phyloP scores from a whole-genome alignment of 1,139 yeast genomes.

The Protomyces pachydermus region DNA sequence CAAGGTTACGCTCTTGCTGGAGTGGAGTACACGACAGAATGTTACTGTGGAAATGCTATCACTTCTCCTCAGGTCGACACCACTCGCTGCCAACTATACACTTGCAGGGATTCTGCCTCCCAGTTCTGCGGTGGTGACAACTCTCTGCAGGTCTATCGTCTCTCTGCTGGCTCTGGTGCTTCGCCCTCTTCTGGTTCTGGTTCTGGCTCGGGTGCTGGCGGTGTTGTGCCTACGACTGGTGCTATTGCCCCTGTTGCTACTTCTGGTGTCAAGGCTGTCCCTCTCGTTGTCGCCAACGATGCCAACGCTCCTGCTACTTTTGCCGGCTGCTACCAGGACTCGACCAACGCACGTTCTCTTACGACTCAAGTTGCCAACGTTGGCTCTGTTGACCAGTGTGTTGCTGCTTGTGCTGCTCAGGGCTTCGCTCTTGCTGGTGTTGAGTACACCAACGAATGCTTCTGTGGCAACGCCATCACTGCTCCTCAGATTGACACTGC shows the following conservation, averaged over 20 bases:
- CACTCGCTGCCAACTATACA: slow-evolving; percentile 4
- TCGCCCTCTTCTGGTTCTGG: slow-evolving; percentile 1
- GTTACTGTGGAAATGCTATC: slow-evolving; percentile 15
- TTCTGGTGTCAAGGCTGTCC: slow-evolving; percentile 44
- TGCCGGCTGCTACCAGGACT: neutral
- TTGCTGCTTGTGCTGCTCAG: slow-evolving; percentile 9
- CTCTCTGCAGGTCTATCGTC: slow-evolving; percentile 11
- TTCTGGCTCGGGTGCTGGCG: no score
- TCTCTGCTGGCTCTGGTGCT: slow-evolving; percentile 3
- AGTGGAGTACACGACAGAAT: neutral
- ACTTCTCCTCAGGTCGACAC: slow-evolving; percentile 16
- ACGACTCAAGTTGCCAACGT: neutral
- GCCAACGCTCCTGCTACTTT: slow-evolving; percentile 2
- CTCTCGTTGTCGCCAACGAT: neutral
- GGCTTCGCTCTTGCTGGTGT: slow-evolving; percentile 15
- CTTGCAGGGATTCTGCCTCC: slow-evolving; percentile 25
- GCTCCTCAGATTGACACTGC: slow-evolving; percentile 18
- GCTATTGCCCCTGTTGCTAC: slow-evolving; percentile 45
- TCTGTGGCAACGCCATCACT: neutral
- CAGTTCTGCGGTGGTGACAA: slow-evolving; percentile 20
- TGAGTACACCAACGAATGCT: slow-evolving; percentile 1
- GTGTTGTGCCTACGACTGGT: neutral
- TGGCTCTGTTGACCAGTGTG: slow-evolving; percentile 3
- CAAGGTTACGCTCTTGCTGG: neutral
- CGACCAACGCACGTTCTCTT: neutral